Base-by-base conservation (phyloP, 1,284 basidiomycete genomes). In the Marasmius oreades region DNA sequence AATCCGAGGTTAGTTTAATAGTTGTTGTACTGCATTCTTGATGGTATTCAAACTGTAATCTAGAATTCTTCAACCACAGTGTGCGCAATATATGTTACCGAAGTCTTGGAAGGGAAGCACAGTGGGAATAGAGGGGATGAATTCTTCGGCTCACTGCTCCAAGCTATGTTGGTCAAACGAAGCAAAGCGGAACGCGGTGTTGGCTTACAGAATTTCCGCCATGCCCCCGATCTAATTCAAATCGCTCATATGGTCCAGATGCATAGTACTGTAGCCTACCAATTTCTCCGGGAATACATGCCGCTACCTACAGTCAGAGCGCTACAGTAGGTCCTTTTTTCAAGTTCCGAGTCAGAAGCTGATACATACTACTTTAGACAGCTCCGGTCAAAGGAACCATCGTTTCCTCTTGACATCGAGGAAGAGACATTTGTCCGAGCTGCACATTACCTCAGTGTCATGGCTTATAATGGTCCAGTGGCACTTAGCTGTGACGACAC, bases 401-500 rank as follows among this genome's bases (percentile, higher is more conserved):
- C 52, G 14, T 64, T 70, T 56, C 64, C 66, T 1, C 54, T 66
- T 26, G 59, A 48, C 1, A 65, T 70, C 23, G 51, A 39, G 11
- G 52, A 63, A 3, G 34, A 47, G 1, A 66, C 59, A 2, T 68
- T 69, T 36, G 22, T 54, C 3, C 48, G 57, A 8, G 62, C 62
- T 0, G 20, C 52, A 2, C 26, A 61, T 1, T 53, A 64, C 24
- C 51, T 68, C 0, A 16, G 18, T 2, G 31, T 44, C 0, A 23
- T 69, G 1, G 28, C 56, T 8, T 71, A 67, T 50, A 34, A 46
- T 43, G 67, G 66, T 5, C 69, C 67, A 3, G 58, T 66, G 0
- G 53, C 51, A 2, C 24, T 72, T 2, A 61, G 60, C 33, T 69
- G 65, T 42, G 68, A 73, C 55, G 69, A 73, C 52, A 67, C 69